Evolutionary conservation across 306 rosid genomes (phyloP), one percentile per base, ranked within the genome.

Genomic region (Dryas drummondii): DNA sequence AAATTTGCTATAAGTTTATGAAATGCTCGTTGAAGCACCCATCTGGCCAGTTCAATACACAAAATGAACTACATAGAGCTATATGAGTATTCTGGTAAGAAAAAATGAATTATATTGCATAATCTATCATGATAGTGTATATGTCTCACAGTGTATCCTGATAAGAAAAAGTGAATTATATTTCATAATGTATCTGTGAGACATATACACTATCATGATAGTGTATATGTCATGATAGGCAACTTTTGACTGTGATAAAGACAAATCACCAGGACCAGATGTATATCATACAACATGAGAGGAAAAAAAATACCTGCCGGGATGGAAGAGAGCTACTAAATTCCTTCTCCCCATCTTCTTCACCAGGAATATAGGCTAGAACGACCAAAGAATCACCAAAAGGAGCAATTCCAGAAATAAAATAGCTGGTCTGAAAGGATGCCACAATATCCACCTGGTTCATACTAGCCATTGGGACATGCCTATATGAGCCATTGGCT

Each of bases 391-490:
- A 70, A 82, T 94, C 96, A 71, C 99, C 97, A 82, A 94, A 94
- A 10, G 97, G 99, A 68, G 99, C 97, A 82, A 94, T 78, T 79
- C 99, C 99, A 22, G 99, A 87, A 78, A 94, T 92, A 81, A 90
- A 89, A 83, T 94, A 90, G 87, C 82, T 85, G 76, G 99, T 92
- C 79, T 88, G 94, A 68, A 94, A 94, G 75, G 99, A 94, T 72
- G 98, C 97, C 88, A 94, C 97, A 68, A 94, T 89, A 80, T 94
- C 99, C 76, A 94, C 99, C 84, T 83, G 91, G 79, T 84, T 84
- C 86, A 83, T 62, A 78, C 88, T 82, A 78, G 96, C 80, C 82
- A 89, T 14, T n/a, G 98, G 85, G 75, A 84, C 82, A 76, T 83
- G 79, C 76, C 75, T 86, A 61, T 83, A 83, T 5, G 91, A 73